Evolutionary conservation across 176 grass and related monocot genomes (phyloP).

Genomic region (Leersia perrieri): DNA sequence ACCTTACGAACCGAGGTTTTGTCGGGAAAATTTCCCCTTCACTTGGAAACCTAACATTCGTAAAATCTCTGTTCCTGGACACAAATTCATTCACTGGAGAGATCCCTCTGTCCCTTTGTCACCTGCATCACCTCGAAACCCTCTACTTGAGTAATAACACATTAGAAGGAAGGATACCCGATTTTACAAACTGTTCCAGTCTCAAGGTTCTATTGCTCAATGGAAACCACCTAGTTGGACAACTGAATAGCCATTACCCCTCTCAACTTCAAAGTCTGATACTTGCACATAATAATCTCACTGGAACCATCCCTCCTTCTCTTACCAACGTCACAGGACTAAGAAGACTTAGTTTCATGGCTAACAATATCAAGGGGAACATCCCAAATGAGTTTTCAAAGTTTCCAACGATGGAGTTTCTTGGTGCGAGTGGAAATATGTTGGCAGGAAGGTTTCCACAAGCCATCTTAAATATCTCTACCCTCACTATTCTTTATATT

Average conservation of each 20-base stretch:
- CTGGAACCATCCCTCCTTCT: conserved; percentile 18
- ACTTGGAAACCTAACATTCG: conserved; percentile 30
- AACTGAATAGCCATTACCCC: background rate
- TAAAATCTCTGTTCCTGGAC: background rate
- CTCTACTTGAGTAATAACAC: conserved; percentile 9
- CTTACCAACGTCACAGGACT: conserved; percentile 11
- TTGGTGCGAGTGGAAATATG: background rate
- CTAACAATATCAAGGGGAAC: conserved; percentile 14
- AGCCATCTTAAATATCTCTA: conserved; percentile 9
- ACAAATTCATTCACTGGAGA: background rate
- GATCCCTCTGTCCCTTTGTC: conserved; percentile 35
- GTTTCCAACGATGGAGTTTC: background rate
- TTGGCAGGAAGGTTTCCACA: background rate
- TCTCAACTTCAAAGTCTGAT: background rate
- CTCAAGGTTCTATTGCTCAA: background rate
- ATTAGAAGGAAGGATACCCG: background rate
- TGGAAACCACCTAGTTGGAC: background rate
- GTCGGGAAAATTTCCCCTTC: conserved; percentile 28
- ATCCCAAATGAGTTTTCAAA: conserved; percentile 21
- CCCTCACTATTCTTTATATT: background rate
- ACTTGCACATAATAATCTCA: background rate
- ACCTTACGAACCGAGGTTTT: conserved; percentile 25
- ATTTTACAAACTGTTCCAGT: conserved; percentile 4
- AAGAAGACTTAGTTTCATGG: background rate
- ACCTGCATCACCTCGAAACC: background rate